A percentile compares a stretch with the other conserved stretches of the same genome.
phyloP scores from a whole-genome alignment of 306 rosid genomes.

The Carpinus viminea region DNA sequence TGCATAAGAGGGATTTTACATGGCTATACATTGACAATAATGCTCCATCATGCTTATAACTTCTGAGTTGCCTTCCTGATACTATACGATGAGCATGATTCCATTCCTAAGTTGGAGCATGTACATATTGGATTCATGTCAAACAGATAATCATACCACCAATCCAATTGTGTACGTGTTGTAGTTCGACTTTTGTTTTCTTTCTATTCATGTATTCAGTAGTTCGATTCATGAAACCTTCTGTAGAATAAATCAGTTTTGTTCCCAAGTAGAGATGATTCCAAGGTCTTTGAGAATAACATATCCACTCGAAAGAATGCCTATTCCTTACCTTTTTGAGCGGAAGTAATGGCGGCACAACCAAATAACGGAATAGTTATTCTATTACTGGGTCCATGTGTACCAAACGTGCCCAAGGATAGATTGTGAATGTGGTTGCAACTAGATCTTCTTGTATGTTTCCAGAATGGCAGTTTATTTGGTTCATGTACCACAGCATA shows the following conservation, averaged over 20 bases:
- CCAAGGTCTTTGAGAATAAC: too few species aligned
- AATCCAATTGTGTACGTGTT: not conserved
- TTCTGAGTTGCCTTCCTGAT: not conserved
- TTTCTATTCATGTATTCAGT: not conserved
- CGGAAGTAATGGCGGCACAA: too few species aligned
- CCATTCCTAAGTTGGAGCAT: conserved; percentile 14
- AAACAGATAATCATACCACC: conserved; percentile 12
- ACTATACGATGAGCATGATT: conserved; percentile 12
- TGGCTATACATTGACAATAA: conserved; percentile 1
- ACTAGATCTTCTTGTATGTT: not conserved
- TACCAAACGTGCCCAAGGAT: not conserved
- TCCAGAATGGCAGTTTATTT: not conserved
- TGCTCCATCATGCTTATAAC: conserved; percentile 4
- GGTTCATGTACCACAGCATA: not conserved
- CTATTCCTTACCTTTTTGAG: too few species aligned
- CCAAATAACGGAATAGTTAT: too few species aligned
- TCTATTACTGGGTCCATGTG: too few species aligned
- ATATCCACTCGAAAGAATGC: too few species aligned
- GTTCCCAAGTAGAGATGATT: too few species aligned
- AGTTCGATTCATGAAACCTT: too few species aligned
- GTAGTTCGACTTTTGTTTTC: not conserved
- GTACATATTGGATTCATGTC: conserved; percentile 23
- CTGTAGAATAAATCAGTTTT: too few species aligned
- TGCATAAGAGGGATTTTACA: conserved; percentile 37
- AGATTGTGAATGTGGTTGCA: not conserved